Evolutionary conservation across 192 early-diverging fungal genomes (phyloP), one percentile per base, ranked within the genome.

Genomic region (Backusella tarrabulga): DNA sequence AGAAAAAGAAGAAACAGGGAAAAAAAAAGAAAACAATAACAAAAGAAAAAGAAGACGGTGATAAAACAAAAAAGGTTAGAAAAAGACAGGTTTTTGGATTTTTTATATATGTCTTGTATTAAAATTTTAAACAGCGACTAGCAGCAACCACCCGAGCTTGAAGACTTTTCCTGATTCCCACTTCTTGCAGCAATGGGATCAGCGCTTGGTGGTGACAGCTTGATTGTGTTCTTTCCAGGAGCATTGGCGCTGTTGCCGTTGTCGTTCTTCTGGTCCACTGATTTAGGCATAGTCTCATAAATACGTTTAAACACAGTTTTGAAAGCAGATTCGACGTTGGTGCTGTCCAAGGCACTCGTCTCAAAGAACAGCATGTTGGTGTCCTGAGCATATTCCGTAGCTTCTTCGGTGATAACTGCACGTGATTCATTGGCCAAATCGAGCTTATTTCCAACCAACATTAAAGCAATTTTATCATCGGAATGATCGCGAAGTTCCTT

Each of bases 401-500:
- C 97, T 73, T 95, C 95, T 40, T 95, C 95, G 2, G 91, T 87
- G 15, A 89, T 83, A 12, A 97, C 90, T 35, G 90, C 89, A 67
- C 96, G 91, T 35, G 82, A 70, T 67, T 84, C 81, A 34, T 89
- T 86, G 14, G 84, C 91, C 70, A 98, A 84, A 88, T 98, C 97
- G 44, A 95, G 87, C 86, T 98, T 98, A 88, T 98, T 98, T 50
- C 97, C 97, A 29, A 97, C 97, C 46, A 98, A 84, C 67, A 94
- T 94, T 85, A 98, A 94, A 70, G 97, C 93, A 81, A 97, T 96
- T 87, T 95, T 94, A 19, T 94, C 92, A 84, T 95, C 96, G 12
- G 95, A 94, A 83, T 98, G 97, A 75, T 96, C 93, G 79, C 95
- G 94, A n/a, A 98, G 92, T 85, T 98, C 97, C 80, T 95, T 96